Evolutionary conservation across 176 grass and related monocot genomes (phyloP).

Genomic region (Musa acuminata): DNA sequence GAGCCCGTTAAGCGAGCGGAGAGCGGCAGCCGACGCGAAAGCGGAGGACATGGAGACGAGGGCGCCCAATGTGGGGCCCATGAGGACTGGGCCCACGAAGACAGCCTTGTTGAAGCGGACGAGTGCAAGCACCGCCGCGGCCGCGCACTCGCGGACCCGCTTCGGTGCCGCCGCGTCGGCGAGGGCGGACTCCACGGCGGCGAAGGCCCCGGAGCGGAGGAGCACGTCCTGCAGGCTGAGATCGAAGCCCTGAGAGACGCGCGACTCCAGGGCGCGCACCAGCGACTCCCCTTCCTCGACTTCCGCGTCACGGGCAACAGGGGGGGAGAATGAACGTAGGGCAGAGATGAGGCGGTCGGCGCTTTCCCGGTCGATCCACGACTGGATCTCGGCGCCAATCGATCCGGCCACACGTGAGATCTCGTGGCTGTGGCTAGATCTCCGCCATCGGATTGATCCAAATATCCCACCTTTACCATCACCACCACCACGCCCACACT

Average conservation of each 20-base stretch:
- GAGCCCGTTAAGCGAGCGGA: slow-evolving; percentile 51
- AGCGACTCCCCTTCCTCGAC: slow-evolving; percentile 28
- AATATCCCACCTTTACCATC: background rate
- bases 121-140: slow-evolving; percentile 41
- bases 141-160: slow-evolving; percentile 30
- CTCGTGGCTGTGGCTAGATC: background rate
- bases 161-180: slow-evolving; percentile 18
- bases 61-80: slow-evolving; percentile 51
- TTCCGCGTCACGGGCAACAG: background rate
- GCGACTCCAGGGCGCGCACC: slow-evolving; percentile 21
- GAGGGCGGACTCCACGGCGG: slow-evolving; percentile 39
- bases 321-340: slow-evolving; percentile 14
- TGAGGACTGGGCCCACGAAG: slow-evolving; percentile 69
- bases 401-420: slow-evolving; percentile 34
- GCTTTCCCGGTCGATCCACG: slow-evolving; percentile 57
- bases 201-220: slow-evolving; percentile 57
- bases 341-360: slow-evolving; percentile 46
- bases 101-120: slow-evolving; percentile 92
- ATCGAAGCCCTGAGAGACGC: slow-evolving; percentile 46
- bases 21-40: slow-evolving; percentile 22
- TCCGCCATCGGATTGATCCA: slow-evolving; percentile 8
- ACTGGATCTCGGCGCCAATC: slow-evolving; percentile 1
- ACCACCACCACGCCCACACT: background rate
- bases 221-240: slow-evolving; percentile 47
- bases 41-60: slow-evolving; percentile 30